These are phyloP conservation scores for Fusarium keratoplasticum DNA, from an alignment of 2,329 filamentous ascomycete species.

Conservation along the genomic window DNA sequence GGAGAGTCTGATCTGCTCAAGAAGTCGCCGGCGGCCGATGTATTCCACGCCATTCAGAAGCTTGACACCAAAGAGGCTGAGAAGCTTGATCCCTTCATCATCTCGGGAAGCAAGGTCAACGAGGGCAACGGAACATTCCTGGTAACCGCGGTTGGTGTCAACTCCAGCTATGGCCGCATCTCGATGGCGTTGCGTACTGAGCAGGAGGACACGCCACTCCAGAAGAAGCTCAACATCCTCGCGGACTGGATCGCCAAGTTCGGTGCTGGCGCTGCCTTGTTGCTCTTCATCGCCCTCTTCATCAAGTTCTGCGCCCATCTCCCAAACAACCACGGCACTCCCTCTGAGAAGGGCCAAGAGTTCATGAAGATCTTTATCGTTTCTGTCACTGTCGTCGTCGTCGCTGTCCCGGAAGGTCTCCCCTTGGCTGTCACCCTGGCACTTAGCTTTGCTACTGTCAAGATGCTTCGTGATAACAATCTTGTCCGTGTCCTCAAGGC, in stretches of 20 bases:
- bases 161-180: slow-evolving; percentile 66
- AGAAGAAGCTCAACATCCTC: slow-evolving; percentile 61
- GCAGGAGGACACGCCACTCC: slow-evolving; percentile 64
- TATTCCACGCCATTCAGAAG: slow-evolving; percentile 64
- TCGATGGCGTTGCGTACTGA: slow-evolving; percentile 67
- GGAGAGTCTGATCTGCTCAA: slow-evolving; percentile 80
- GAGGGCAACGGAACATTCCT: slow-evolving; percentile 67
- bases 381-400: slow-evolving; percentile 74
- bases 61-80: slow-evolving; percentile 52
- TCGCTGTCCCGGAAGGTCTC: slow-evolving; percentile 75
- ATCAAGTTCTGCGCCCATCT: slow-evolving; percentile 80
- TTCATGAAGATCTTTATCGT: slow-evolving; percentile 75
- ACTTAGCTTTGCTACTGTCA: slow-evolving; percentile 75
- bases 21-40: slow-evolving; percentile 71
- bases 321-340: slow-evolving; percentile 58
- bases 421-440: slow-evolving; percentile 76
- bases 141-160: slow-evolving; percentile 66
- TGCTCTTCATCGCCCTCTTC: slow-evolving; percentile 81
- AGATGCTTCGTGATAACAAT: slow-evolving; percentile 78
- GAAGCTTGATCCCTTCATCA: slow-evolving; percentile 74
- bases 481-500: slow-evolving; percentile 74
- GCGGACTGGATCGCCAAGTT: slow-evolving; percentile 51
- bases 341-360: slow-evolving; percentile 66
- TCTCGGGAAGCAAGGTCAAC: slow-evolving; percentile 66
- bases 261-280: slow-evolving; percentile 73